phyloP scores from a whole-genome alignment of 192 early-diverging fungal genomes.

The Coemansia sp. region DNA sequence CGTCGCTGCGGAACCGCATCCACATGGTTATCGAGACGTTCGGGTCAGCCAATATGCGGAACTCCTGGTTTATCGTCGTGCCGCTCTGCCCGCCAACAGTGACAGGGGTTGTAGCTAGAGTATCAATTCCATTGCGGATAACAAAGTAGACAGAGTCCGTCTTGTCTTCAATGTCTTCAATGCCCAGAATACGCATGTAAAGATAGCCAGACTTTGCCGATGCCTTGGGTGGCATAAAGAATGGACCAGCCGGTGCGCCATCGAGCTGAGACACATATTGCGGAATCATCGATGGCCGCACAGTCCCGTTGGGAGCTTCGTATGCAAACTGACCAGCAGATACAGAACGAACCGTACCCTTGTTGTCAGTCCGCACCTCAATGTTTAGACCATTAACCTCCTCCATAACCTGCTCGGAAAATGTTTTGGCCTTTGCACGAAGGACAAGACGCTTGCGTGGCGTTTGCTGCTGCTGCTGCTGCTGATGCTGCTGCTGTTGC shows the following conservation, averaged over 20 bases:
- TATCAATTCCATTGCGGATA: constrained; percentile 54
- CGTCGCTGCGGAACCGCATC: constrained; percentile 53
- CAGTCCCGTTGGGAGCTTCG: constrained; percentile 23
- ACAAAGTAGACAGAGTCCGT: constrained; percentile 52
- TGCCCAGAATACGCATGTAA: constrained; percentile 52
- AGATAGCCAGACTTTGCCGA: constrained; percentile 37
- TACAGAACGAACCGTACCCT: constrained; percentile 21
- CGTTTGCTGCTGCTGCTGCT: constrained; percentile 8
- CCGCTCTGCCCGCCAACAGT: constrained; percentile 12
- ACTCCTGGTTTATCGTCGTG: constrained; percentile 51
- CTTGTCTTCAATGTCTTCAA: constrained; percentile 43
- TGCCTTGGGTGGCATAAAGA: constrained; percentile 46
- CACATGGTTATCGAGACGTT: constrained; percentile 51
- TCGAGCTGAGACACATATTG: constrained; percentile 47
- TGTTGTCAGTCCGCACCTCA: constrained; percentile 22
- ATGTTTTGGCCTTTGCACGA: constrained; percentile 22
- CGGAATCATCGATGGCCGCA: constrained; percentile 42
- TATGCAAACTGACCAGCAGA: constrained; percentile 33
- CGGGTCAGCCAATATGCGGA: constrained; percentile 49
- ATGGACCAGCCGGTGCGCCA: constrained; percentile 42
- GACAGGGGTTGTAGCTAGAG: constrained; percentile 46
- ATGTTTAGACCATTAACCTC: constrained; percentile 36
- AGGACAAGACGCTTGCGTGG: constrained; percentile 43
- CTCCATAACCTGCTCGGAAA: constrained; percentile 38
- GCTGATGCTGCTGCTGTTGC: constrained; percentile 3